phyloP scores from a whole-genome alignment of 305 asterid genomes.

The Fraxinus baroniana region DNA sequence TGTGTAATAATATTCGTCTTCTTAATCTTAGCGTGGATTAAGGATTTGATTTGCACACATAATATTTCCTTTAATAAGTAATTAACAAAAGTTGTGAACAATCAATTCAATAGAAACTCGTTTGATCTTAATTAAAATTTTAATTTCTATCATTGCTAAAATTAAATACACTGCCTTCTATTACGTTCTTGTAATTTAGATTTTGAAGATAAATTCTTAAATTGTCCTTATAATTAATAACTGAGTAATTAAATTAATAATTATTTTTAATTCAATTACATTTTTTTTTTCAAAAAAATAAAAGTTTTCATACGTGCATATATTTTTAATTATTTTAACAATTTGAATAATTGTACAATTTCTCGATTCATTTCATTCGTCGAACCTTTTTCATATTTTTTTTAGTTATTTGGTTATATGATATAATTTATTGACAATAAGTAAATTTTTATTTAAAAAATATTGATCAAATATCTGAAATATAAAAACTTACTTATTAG shows the following conservation, averaged over 20 bases:
- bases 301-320: neutral
- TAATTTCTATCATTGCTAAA: neutral
- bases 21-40: neutral
- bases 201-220: neutral
- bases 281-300: no score
- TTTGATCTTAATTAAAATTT: no score
- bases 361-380: neutral
- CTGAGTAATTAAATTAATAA: neutral
- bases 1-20: neutral
- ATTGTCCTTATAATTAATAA: neutral
- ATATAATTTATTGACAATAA: no score
- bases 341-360: neutral
- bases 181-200: neutral
- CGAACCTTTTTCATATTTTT: neutral
- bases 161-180: neutral
- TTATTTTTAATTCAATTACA: no score
- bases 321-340: neutral
- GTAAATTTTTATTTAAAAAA: no score
- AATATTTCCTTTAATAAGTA: neutral
- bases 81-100: neutral
- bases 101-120: neutral
- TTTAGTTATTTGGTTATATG: no score
- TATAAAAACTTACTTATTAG: no score
- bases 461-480: no score
- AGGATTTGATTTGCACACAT: neutral